These are phyloP conservation scores for sorghum (Sorghum bicolor) DNA, from an alignment of 176 grass and related monocot genomes.

Conservation along the genomic window DNA sequence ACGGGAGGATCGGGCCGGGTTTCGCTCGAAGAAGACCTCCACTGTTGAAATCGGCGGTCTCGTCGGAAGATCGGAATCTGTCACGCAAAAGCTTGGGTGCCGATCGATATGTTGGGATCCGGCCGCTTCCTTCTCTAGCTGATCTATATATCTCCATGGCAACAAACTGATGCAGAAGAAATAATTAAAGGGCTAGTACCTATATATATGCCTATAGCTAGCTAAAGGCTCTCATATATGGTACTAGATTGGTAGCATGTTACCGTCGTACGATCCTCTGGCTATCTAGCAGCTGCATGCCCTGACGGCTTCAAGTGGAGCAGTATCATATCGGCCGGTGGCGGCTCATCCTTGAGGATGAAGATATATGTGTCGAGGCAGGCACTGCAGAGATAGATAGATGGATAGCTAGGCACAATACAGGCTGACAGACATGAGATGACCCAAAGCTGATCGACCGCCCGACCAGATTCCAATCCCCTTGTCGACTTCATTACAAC, in stretches of 20 bases:
- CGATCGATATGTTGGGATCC: slow-evolving; percentile 32
- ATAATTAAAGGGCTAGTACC: background rate
- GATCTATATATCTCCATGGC: background rate
- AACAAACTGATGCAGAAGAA: background rate
- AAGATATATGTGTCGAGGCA: slow-evolving; percentile 26
- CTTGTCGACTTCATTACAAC: slow-evolving; percentile 22
- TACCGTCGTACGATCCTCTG: slow-evolving; percentile 30
- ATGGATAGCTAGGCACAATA: background rate
- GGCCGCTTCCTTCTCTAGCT: background rate
- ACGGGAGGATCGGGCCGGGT: background rate
- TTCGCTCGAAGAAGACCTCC: background rate
- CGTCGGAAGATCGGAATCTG: slow-evolving; percentile 40
- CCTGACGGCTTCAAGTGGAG: slow-evolving; percentile 3
- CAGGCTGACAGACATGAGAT: slow-evolving; percentile 7
- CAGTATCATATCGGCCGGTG: background rate
- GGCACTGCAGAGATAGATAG: background rate
- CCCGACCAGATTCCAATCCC: slow-evolving; percentile 46
- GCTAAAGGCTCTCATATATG: background rate
- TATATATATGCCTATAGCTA: background rate
- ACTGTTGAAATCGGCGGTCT: slow-evolving; percentile 13
- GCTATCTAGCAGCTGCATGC: background rate
- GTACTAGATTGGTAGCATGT: slow-evolving; percentile 11
- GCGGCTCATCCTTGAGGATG: slow-evolving; percentile 7
- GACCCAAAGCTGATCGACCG: slow-evolving; percentile 48
- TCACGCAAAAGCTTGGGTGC: slow-evolving; percentile 12